phyloP scores from a whole-genome alignment of 805 yeast species.

The Kodamaea lidongshanica region DNA sequence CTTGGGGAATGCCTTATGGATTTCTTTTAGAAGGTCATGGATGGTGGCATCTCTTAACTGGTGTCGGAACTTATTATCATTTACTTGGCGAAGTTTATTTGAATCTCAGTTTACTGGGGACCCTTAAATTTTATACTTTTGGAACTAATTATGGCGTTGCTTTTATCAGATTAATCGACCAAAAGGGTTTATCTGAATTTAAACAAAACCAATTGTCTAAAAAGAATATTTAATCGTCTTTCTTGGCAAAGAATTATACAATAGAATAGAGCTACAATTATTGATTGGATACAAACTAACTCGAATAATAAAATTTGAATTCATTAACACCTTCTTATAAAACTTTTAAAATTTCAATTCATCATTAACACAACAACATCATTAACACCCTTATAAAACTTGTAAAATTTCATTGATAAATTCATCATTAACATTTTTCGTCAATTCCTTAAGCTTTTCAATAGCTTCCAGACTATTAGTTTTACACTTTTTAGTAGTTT shows the following conservation, averaged over 20 bases:
- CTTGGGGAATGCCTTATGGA: conserved; percentile 78
- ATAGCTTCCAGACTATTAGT: conserved; percentile 35
- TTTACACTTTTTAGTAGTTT: conserved; percentile 15
- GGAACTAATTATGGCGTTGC: conserved; percentile 50
- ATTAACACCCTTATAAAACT: conserved; percentile 27
- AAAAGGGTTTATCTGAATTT: conserved; percentile 18
- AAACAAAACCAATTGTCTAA: conserved; percentile 15
- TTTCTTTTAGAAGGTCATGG: conserved; percentile 86
- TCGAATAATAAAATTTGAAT: too few species aligned
- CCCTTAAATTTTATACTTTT: conserved; percentile 49
- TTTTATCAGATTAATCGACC: conserved; percentile 14
- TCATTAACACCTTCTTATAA: too few species aligned
- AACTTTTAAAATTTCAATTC: too few species aligned
- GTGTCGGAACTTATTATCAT: conserved; percentile 82
- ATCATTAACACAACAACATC: too few species aligned
- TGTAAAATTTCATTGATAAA: conserved; percentile 43
- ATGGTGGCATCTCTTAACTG: conserved; percentile 94
- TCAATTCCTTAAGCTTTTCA: conserved; percentile 30
- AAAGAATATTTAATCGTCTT: too few species aligned
- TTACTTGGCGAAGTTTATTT: conserved; percentile 73
- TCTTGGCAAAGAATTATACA: too few species aligned
- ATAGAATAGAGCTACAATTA: too few species aligned
- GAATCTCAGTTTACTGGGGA: conserved; percentile 57
- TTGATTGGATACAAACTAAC: too few species aligned
- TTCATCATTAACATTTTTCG: conserved; percentile 28